Conservation (phyloP, 257 asterid genomes). For the Solanum arcanum region DNA sequence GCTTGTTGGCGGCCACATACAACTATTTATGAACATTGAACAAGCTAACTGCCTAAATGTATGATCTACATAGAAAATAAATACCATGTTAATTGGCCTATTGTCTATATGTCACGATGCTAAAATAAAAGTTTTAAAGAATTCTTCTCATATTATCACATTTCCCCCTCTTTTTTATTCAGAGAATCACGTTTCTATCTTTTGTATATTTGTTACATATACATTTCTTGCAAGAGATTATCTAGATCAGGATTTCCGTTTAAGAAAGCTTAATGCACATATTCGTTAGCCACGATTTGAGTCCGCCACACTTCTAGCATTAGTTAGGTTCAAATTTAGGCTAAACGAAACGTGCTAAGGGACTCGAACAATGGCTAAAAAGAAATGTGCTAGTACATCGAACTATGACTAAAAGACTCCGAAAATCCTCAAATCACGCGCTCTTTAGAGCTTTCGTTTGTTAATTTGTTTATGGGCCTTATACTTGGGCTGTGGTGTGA, state of each 20-base stretch:
- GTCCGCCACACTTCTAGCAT: not conserved
- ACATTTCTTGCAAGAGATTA: too few relatives aligned
- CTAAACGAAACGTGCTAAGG: not conserved
- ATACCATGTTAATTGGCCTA: not conserved
- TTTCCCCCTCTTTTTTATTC: not conserved
- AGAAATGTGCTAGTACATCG: not conserved
- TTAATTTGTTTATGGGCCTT: not conserved
- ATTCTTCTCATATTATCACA: not conserved
- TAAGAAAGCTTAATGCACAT: not conserved
- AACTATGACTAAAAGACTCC: not conserved
- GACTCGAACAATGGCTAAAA: not conserved
- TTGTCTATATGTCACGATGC: not conserved
- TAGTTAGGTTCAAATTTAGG: not conserved
- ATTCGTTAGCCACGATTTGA: not conserved
- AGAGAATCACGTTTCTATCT: not conserved
- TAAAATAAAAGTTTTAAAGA: not conserved
- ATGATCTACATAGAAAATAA: not conserved
- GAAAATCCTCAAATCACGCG: not conserved
- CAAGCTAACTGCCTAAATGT: not conserved
- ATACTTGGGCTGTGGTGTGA: not conserved
- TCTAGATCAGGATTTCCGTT: not conserved
- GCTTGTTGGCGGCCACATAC: not conserved
- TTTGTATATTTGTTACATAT: too few relatives aligned
- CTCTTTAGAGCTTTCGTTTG: not conserved
- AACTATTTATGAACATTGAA: not conserved